Percentiles rank a stretch among this genome's conserved stretches.
These are phyloP conservation scores for Sutorius eximius DNA, from an alignment of 1,284 basidiomycete species.

Conservation along the genomic window DNA sequence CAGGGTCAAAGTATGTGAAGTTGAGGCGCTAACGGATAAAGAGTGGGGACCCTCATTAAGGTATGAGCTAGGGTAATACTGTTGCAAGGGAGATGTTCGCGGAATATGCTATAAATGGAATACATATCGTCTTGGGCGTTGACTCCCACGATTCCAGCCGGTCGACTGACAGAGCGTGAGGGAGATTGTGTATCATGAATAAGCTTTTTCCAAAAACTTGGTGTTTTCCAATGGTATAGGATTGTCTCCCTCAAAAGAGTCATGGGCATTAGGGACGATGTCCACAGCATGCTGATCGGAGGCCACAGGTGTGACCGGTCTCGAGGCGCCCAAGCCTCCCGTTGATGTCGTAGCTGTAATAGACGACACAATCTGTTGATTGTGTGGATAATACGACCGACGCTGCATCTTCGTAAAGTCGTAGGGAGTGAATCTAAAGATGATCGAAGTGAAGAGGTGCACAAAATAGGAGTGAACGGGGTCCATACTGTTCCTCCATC, in stretches of 20 bases:
- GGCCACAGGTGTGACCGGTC: constrained; percentile 47
- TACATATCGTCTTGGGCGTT: constrained; percentile 18
- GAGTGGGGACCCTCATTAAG: constrained; percentile 20
- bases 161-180: not conserved
- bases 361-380: constrained; percentile 60
- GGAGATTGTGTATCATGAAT: constrained; percentile 25
- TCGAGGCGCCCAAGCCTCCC: constrained; percentile 42
- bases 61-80: constrained; percentile 21
- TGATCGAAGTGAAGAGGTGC: not conserved
- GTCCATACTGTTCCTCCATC: constrained; percentile 94
- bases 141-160: not conserved
- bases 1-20: constrained; percentile 8
- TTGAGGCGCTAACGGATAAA: constrained; percentile 9
- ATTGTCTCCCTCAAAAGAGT: constrained; percentile 25
- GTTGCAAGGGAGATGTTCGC: constrained; percentile 17
- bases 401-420: constrained; percentile 84
- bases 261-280: constrained; percentile 15
- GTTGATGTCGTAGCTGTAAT: constrained; percentile 48
- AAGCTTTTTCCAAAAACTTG: constrained; percentile 28
- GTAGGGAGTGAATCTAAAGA: constrained; percentile 70
- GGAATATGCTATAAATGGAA: constrained; percentile 30
- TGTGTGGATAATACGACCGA: constrained; percentile 79
- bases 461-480: not conserved
- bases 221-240: constrained; percentile 21
- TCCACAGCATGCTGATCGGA: constrained; percentile 22